phyloP scores from a whole-genome alignment of 306 rosid species.

The Datisca glomerata region DNA sequence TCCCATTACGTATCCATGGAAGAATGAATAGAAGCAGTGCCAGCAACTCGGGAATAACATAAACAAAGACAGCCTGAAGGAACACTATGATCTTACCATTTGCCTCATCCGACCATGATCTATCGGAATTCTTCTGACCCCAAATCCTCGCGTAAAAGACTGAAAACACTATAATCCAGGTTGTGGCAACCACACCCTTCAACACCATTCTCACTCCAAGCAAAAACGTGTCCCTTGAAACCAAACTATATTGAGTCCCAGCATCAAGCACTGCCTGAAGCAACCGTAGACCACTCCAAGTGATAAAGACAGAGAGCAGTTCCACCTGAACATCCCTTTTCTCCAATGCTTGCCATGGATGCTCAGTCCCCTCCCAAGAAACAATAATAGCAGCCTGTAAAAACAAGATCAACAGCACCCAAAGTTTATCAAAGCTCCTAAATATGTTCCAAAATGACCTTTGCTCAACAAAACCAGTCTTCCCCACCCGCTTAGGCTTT shows the following conservation, averaged over 20 bases:
- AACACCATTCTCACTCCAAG: slow-evolving; percentile 80
- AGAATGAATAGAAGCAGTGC: slow-evolving; percentile 47
- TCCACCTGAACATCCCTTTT: slow-evolving; percentile 44
- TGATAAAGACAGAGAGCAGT: slow-evolving; percentile 69
- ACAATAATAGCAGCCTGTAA: slow-evolving; percentile 69
- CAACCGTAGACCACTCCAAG: slow-evolving; percentile 66
- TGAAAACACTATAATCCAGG: slow-evolving; percentile 62
- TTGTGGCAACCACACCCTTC: slow-evolving; percentile 47
- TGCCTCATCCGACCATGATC: slow-evolving; percentile 55
- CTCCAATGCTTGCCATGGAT: slow-evolving; percentile 56
- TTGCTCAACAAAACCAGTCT: slow-evolving; percentile 94
- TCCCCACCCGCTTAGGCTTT: slow-evolving; percentile 56
- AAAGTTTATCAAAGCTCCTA: slow-evolving; percentile 79
- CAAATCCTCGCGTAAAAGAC: slow-evolving; percentile 72
- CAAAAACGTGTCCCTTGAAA: slow-evolving; percentile 55
- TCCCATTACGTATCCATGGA: slow-evolving; percentile 65
- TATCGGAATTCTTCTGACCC: slow-evolving; percentile 47
- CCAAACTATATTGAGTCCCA: slow-evolving; percentile 91
- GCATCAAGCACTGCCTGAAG: slow-evolving; percentile 89
- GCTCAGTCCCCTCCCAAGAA: slow-evolving; percentile 46
- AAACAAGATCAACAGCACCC: slow-evolving; percentile 73
- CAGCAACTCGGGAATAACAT: slow-evolving; percentile 56
- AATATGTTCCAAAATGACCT: slow-evolving; percentile 91
- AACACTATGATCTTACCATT: slow-evolving; percentile 41
- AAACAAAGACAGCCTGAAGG: slow-evolving; percentile 49